These are phyloP conservation scores for Draba incana DNA, from an alignment of 345 rosid genomes.

Conservation along the genomic window DNA sequence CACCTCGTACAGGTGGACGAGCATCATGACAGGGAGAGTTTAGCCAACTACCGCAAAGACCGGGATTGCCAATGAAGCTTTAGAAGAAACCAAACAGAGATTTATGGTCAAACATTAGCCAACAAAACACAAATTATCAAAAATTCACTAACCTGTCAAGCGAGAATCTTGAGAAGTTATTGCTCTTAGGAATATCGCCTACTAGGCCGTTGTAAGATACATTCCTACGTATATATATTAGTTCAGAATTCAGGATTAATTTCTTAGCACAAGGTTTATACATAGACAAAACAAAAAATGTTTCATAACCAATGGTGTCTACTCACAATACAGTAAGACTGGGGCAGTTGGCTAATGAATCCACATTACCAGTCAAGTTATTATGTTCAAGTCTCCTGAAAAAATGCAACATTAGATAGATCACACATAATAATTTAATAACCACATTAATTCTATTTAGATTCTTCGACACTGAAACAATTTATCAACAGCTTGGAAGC, in stretches of 20 bases:
- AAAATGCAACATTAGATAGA: constrained; percentile 3
- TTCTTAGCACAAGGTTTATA: background rate
- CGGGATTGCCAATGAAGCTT: constrained; percentile 85
- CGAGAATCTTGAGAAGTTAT: constrained; percentile 79
- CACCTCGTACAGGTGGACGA: constrained; percentile 74
- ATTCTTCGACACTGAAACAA: background rate
- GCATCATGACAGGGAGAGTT: constrained; percentile 62
- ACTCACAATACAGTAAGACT: constrained; percentile 75
- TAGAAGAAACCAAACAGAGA: constrained; percentile 13
- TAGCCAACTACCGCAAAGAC: constrained; percentile 82
- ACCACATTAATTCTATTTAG: no score
- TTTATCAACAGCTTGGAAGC: background rate
- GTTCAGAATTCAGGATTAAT: background rate
- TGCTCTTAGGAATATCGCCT: constrained; percentile 74
- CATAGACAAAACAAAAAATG: background rate
- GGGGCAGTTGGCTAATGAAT: constrained; percentile 65
- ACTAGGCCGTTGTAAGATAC: constrained; percentile 80
- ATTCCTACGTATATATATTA: constrained; percentile 53
- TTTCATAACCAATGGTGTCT: constrained; percentile 2
- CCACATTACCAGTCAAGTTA: constrained; percentile 80
- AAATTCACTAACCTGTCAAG: constrained; percentile 59
- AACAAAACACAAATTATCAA: background rate
- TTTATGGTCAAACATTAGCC: background rate
- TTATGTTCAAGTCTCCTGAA: constrained; percentile 79
- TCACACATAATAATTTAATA: background rate